Evolutionary conservation across 2,329 filamentous ascomycete species (phyloP), one percentile per base, ranked within the genome.

Genomic region (Bipolaris zeicola): DNA sequence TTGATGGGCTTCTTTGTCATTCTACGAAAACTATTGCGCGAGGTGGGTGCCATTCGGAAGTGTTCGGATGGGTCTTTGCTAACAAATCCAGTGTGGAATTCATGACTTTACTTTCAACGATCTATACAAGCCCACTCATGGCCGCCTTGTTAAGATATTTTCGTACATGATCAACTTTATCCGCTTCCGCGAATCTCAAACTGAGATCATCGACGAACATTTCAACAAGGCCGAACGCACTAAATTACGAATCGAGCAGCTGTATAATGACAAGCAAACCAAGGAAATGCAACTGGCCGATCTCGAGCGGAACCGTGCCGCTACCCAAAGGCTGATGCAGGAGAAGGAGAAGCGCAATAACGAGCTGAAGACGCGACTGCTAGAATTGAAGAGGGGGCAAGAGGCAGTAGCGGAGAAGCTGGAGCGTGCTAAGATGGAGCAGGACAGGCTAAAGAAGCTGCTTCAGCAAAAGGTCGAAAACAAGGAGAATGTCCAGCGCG

Each of bases 161-260:
- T 96, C 91, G 63, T 97, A 97, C 77, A 86, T 98, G 62, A 99
- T 99, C 81, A 99, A 99, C 79, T 99, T 99, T 77, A 93, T 98
- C 65, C 88, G 95, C 50, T 99, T 98, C 79, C 90, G 95, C 67
- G 93, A 97, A 79, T 92, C 89, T 60, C 94, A 98, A 77, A 96
- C 92, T 1, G 81, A 82, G 37, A 87, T 95, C 28, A 96, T 98
- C 62, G 93, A 97, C 74, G 87, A 96, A 74, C 90, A 98, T 78
- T 95, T 95, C 80, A 95, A 96, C 81, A 93, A 91, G 69, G 86
- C 90, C 11, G 92, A 97, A 77, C 86, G 85, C 57, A 93, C 90
- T 1, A 97, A 96, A 78, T 82, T 88, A 50, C 87, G 90, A 60
- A 97, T 98, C 69, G 94, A 98, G 77, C 85, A 88, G 18, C 81